Evolutionary conservation across 1,284 basidiomycete genomes (phyloP), one percentile per base, ranked within the genome.

Genomic region (Puccinia horiana): DNA sequence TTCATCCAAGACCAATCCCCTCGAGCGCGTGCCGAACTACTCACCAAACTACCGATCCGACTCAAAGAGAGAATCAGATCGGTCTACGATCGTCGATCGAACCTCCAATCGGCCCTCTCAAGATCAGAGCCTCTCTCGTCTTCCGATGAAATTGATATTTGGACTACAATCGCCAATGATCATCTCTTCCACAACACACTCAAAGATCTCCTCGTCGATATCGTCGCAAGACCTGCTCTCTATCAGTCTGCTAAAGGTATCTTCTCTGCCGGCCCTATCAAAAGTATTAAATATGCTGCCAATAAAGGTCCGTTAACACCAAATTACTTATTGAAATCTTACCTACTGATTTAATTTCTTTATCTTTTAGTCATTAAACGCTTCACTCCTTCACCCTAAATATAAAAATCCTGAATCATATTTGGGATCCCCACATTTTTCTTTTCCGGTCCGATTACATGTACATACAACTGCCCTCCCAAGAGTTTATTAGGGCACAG

Each of bases 211-310:
- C 91, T 94, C 88, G 87, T 89, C 56, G 87, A 88, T 37, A 95
- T 96, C 85, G 94, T 97, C 75, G 90, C 91, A 83, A 90, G 91
- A 83, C 94, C 95, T 5, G 94, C 95, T 14, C 91, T 93, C 4
- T 89, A 93, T 16, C 95, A 98, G 88, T 90, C 92, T 9, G 85
- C 93, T 84, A 98, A 97, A 88, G 95, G 95, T 11, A 86, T 97
- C 76, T 90, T 93, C 26, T 95, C 92, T 79, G 93, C 94, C 6
- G 95, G 95, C 0, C 85, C 93, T 9, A 88, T 89, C 67, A 95
- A 95, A 89, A 94, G 93, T 85, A 83, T 92, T 14, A 90, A 90
- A 67, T 98, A 97, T 87, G 89, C 90, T 65, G 84, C 89, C 63
- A 90, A 92, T 81, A 95, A 97, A 88, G 44, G 78, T 81, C n/a